phyloP scores from a whole-genome alignment of 176 grass and related monocot species.

The Avena insularis region DNA sequence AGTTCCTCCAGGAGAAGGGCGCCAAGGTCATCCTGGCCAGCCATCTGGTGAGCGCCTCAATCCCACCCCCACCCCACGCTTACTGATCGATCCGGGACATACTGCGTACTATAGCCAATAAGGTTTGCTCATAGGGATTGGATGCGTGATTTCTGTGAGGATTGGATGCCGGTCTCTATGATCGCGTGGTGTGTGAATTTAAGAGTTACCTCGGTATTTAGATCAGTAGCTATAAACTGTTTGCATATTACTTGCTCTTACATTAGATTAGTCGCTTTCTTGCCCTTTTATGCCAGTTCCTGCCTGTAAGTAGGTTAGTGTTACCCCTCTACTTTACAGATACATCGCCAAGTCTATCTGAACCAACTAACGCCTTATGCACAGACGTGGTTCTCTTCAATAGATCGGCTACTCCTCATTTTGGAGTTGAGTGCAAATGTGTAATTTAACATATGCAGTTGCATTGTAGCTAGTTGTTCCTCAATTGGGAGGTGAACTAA shows the following conservation, averaged over 20 bases:
- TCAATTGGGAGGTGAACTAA: neutral
- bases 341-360: neutral
- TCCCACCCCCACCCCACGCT: neutral
- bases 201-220: neutral
- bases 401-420: neutral
- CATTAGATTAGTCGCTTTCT: neutral
- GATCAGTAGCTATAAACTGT: neutral
- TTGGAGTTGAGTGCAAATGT: neutral
- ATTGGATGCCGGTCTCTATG: neutral
- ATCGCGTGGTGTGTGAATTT: neutral
- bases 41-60: constrained; percentile 55
- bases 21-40: constrained; percentile 87
- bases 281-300: neutral
- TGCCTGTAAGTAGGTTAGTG: neutral
- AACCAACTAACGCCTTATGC: neutral
- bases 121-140: neutral
- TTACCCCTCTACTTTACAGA: neutral
- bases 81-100: too few relatives aligned
- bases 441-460: neutral
- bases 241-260: neutral
- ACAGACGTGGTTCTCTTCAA: neutral
- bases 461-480: neutral
- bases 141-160: neutral
- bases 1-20: constrained; percentile 78
- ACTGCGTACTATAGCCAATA: neutral